Base-by-base conservation (phyloP, 2,329 filamentous ascomycete genomes). In the Chaetomium sp. region DNA sequence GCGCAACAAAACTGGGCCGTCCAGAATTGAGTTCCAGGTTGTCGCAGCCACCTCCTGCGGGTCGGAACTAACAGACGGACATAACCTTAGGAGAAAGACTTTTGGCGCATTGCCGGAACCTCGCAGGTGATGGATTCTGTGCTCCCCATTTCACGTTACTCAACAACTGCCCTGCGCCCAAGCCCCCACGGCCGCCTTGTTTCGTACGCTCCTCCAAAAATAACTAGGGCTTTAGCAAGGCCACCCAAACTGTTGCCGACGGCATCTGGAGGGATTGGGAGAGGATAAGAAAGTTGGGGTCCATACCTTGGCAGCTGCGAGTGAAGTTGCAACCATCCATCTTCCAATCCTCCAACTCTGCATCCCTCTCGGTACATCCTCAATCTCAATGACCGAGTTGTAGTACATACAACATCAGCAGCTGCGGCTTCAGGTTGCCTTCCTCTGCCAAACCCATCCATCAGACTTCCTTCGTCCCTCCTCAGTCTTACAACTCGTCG, bases 201-300 rank as follows among this genome's bases (percentile, higher is more conserved):
- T 42, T 42, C 38, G 38, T 42, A 42, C 38, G 19, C 19, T 42
- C 16, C 38, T 42, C 38, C 38, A 42, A 42, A 42, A 42, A 42
- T 42, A 38, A 38, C 35, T 19, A 42, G 38, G 38, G 38, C 38
- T 7, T 42, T 42, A 42, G 13, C 38, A 42, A 16, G 38, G 38
- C 16, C 16, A 16, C 38, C 38, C 38, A 42, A 13, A 1, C n/a
- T 6, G 21, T n/a, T 33, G 47, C 63, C 66, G 35, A 59, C 16
- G 21, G 65, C 33, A 25, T 60, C 57, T 5, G 19, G 5, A 38
- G 31, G 3, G 63, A 67, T 16, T 57, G 64, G 4, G 66, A 64
- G 4, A 67, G 57, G 12, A 65, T 13, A 23, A 65, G 42, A 50
- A 65, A 67, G 25, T 64, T 64, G 57, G 38, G 38, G 38, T 42